Evolutionary conservation across 768 basidiomycete species (phyloP), one percentile per base, ranked within the genome.

Genomic region (Goffeauzyma gilvescens): DNA sequence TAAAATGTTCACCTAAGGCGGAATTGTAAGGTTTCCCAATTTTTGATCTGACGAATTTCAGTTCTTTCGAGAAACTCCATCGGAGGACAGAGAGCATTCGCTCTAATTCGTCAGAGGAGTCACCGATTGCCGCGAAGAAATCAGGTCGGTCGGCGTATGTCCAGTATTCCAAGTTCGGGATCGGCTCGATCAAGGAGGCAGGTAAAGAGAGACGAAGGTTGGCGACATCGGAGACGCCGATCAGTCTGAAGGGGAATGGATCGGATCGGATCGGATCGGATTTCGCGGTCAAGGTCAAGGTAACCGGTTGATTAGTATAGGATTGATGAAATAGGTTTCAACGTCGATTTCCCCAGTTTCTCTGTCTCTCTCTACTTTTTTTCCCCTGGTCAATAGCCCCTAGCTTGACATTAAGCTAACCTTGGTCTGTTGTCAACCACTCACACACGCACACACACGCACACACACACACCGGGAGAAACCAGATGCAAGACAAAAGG

Each of bases 161-260:
- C 83, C 83, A 93, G 67, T 87, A 95, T 66, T 95, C 89, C 38
- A 95, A 72, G 66, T 95, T 95, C 4, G 89, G 89, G 52, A 89
- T 72, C 3, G 89, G 89, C 60, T 93, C 89, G 32, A 95, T 72
- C 36, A 95, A 65, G 33, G 85, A 89, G 12, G 89, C 87, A 2
- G 89, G 89, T 30, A 95, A 67, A 0, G 87, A 93, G 22, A 95
- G 67, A 36, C 87, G 82, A 75, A 93, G 82, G 24, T 86, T 71
- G 49, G 86, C 87, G 49, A 95, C 83, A 59, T 93, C 89, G 66
- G 89, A 87, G 32, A 90, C 85, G 5, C 86, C 87, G 24, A 93
- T 69, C 28, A 60, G 46, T 26, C 58, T 59, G 39, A 17, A 18
- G 4, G 20, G 27, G 13, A 8, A 24, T 12, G 15, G n/a, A 13